Conservation (phyloP, 768 basidiomycete species). For the Mycena haematopus region DNA sequence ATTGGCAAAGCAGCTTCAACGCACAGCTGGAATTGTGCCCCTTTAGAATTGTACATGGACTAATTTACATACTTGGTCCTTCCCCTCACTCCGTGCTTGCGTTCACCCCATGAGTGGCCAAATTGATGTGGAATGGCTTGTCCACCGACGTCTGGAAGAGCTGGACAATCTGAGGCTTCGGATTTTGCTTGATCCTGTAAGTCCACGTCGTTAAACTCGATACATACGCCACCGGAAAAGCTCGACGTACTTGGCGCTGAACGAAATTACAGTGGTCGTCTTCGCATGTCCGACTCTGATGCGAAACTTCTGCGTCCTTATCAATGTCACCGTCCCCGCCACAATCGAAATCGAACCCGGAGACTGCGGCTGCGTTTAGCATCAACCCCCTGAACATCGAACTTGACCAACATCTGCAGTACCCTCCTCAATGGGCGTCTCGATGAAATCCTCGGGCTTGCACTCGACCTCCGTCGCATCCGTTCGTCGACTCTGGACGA, state of each 20-base stretch:
- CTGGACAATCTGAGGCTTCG: constrained; percentile 25
- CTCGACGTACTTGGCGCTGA: constrained; percentile 24
- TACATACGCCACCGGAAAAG: too few species aligned
- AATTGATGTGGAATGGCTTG: constrained; percentile 15
- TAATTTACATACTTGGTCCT: background rate
- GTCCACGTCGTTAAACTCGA: too few species aligned
- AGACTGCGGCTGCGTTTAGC: background rate
- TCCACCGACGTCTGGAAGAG: constrained; percentile 27
- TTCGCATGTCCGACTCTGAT: constrained; percentile 26
- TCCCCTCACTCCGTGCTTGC: constrained; percentile 2
- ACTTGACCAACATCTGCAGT: constrained; percentile 9
- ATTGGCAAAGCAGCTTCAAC: too few species aligned
- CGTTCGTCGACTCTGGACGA: constrained; percentile 5
- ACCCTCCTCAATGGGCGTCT: constrained; percentile 19
- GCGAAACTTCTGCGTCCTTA: constrained; percentile 20
- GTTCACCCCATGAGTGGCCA: background rate
- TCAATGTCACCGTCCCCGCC: constrained; percentile 22
- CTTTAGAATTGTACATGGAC: too few species aligned
- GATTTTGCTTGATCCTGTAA: constrained; percentile 14
- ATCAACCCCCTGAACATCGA: background rate
- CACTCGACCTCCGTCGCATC: constrained; percentile 8
- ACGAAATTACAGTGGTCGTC: constrained; percentile 21
- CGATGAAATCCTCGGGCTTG: constrained; percentile 23
- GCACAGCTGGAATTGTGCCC: too few species aligned
- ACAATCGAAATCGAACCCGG: constrained; percentile 27